A percentile compares a stretch with the other conserved stretches of the same genome.
Evolutionary conservation across 2,329 filamentous ascomycete species (phyloP).

Genomic region (Cladophialophora chaetospira): DNA sequence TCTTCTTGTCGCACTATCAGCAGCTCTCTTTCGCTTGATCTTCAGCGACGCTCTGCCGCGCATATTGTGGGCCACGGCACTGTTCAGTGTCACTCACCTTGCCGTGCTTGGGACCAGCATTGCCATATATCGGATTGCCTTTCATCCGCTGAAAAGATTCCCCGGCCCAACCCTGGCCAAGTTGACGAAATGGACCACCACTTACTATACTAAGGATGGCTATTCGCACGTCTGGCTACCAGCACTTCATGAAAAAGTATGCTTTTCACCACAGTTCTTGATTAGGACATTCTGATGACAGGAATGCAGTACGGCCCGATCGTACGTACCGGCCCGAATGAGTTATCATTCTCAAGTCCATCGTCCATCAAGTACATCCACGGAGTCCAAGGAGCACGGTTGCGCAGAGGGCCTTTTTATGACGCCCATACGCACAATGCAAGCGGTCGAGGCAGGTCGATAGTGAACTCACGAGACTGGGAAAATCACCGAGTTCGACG

Average conservation of each 20-base stretch:
- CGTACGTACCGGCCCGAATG: slow-evolving; percentile 10
- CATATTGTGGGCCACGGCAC: background rate
- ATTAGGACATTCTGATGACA: background rate
- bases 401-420: background rate
- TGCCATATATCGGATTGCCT: background rate
- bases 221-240: background rate
- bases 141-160: background rate
- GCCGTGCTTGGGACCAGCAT: background rate
- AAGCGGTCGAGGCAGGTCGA: background rate
- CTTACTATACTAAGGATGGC: background rate
- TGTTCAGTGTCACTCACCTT: background rate
- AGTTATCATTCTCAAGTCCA: slow-evolving; percentile 70
- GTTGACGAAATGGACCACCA: background rate
- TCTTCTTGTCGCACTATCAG: background rate
- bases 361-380: slow-evolving; percentile 74
- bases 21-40: background rate
- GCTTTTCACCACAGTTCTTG: background rate
- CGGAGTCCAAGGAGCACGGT: slow-evolving; percentile 52
- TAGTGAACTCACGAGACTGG: background rate
- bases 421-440: background rate
- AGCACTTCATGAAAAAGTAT: background rate
- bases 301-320: slow-evolving; percentile 1
- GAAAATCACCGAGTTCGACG: background rate
- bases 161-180: background rate
- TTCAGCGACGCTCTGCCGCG: background rate